Percentiles rank a stretch among this genome's conserved stretches.
Evolutionary conservation across 805 yeast genomes (phyloP).

Genomic region (Candida khao-thaluensis): DNA sequence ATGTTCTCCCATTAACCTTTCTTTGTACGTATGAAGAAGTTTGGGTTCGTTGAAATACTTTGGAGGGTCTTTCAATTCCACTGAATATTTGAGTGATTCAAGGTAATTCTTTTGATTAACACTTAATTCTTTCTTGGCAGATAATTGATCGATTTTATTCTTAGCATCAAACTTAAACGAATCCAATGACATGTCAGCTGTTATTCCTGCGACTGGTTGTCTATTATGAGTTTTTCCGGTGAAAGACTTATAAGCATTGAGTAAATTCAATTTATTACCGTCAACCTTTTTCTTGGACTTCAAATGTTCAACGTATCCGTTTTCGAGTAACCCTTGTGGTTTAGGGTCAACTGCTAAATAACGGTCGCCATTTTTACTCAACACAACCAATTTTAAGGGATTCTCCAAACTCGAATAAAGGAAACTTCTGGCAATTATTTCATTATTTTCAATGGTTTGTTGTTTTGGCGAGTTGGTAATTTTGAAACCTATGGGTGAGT

Average conservation of each 20-base stretch:
- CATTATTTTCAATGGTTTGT: slow-evolving; percentile 27
- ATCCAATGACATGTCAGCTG: slow-evolving; percentile 4
- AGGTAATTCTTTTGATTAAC: slow-evolving; percentile 21
- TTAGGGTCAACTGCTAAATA: slow-evolving; percentile 21
- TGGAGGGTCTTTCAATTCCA: slow-evolving; percentile 19
- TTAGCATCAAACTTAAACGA: slow-evolving; percentile 26
- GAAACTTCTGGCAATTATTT: slow-evolving; percentile 28
- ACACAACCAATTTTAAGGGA: slow-evolving; percentile 30
- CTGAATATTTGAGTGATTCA: slow-evolving; percentile 19
- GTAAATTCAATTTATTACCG: background rate
- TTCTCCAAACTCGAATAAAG: slow-evolving; percentile 26
- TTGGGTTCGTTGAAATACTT: slow-evolving; percentile 35
- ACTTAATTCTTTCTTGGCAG: slow-evolving; percentile 10
- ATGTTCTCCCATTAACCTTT: slow-evolving; percentile 29
- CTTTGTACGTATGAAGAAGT: slow-evolving; percentile 17
- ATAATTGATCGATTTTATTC: slow-evolving; percentile 17
- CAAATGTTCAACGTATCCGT: background rate
- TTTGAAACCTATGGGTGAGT: slow-evolving; percentile 40
- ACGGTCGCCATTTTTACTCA: slow-evolving; percentile 25
- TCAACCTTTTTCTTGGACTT: background rate
- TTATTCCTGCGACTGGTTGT: too few species aligned
- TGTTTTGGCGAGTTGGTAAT: slow-evolving; percentile 22
- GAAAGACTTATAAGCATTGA: background rate
- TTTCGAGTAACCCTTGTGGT: slow-evolving; percentile 1
- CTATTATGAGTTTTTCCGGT: slow-evolving; percentile 3